A percentile compares a stretch with the other conserved stretches of the same genome.
Evolutionary conservation across 495 filamentous ascomycete species (phyloP).

Genomic region (Neurospora africana): DNA sequence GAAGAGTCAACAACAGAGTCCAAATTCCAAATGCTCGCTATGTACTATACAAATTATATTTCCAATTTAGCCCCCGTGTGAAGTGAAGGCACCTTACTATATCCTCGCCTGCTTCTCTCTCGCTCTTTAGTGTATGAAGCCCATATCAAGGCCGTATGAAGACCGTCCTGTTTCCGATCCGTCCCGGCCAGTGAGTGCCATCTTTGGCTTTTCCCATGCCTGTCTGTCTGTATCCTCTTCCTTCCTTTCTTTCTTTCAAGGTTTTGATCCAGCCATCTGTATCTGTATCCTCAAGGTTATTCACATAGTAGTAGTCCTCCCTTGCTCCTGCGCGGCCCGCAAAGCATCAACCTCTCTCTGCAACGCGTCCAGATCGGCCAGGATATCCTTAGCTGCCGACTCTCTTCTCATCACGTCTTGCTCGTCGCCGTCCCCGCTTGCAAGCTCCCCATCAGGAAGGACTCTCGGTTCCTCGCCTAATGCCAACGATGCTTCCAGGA

Average conservation of each 20-base stretch:
- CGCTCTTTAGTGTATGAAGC: background rate
- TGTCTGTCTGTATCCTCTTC: background rate
- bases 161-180: background rate
- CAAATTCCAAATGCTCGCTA: background rate
- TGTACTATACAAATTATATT: background rate
- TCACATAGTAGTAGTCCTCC: background rate
- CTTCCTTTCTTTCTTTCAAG: background rate
- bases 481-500: slow-evolving; percentile 4
- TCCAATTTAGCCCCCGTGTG: background rate
- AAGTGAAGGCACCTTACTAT: background rate
- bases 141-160: background rate
- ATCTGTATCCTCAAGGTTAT: background rate
- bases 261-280: background rate
- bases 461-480: slow-evolving; percentile 7
- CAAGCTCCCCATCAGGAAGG: background rate
- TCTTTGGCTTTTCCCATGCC: background rate
- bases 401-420: background rate
- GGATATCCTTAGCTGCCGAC: slow-evolving; percentile 39
- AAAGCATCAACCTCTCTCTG: slow-evolving; percentile 65
- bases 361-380: slow-evolving; percentile 57
- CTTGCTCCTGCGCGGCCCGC: slow-evolving; percentile 23
- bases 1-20: background rate
- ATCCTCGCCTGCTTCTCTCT: background rate
- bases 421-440: background rate
- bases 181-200: background rate